Conservation (phyloP, 495 filamentous ascomycete genomes). For the Talaromyces ruber region DNA sequence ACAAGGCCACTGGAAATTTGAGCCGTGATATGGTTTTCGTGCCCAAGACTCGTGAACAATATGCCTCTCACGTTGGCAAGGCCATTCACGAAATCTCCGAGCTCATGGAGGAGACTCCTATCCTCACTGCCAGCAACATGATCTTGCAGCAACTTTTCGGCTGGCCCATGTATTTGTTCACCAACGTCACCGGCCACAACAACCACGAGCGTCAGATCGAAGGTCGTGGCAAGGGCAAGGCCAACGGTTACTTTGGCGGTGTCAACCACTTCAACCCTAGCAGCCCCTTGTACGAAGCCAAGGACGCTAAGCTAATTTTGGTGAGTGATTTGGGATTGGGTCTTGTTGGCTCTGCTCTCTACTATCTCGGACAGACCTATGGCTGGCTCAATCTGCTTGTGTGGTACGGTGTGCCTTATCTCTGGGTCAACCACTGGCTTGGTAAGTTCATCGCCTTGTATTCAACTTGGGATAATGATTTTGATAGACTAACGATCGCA, state of each 20-base stretch:
- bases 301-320: slow-evolving; percentile 73
- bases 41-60: slow-evolving; percentile 72
- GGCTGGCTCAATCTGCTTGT: slow-evolving; percentile 81
- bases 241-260: slow-evolving; percentile 67
- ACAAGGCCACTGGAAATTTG: slow-evolving; percentile 92
- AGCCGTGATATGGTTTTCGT: slow-evolving; percentile 98
- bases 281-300: slow-evolving; percentile 86
- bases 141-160: slow-evolving; percentile 80
- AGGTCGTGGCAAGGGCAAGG: slow-evolving; percentile 83
- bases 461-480: neutral
- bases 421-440: slow-evolving; percentile 97
- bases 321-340: slow-evolving; percentile 76
- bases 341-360: slow-evolving; percentile 46
- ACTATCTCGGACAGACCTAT: slow-evolving; percentile 57
- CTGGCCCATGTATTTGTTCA: slow-evolving; percentile 74
- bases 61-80: slow-evolving; percentile 60
- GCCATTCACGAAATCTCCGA: slow-evolving; percentile 73
- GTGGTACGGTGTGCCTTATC: slow-evolving; percentile 91
- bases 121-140: slow-evolving; percentile 63
- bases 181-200: slow-evolving; percentile 93
- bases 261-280: slow-evolving; percentile 92
- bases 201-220: slow-evolving; percentile 77
- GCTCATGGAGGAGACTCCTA: slow-evolving; percentile 89
- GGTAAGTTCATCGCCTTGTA: slow-evolving; percentile 26
- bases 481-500: slow-evolving; percentile 13